Evolutionary conservation across 1,139 yeast species (phyloP).

Genomic region (Scheffersomyces quercinus): DNA sequence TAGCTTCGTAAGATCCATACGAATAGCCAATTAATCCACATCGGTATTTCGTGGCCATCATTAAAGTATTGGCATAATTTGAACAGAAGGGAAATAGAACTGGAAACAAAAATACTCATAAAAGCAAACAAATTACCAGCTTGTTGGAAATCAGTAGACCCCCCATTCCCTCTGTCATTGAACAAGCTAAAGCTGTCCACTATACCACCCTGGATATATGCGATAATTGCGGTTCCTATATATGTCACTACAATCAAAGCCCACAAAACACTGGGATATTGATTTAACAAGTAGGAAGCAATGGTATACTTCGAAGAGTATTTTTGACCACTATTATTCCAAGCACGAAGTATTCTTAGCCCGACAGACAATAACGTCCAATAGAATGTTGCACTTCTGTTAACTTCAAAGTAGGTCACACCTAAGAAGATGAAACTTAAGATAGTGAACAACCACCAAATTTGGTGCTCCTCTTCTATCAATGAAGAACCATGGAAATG

Average conservation of each 20-base stretch:
- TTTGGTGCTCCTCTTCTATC: slow-evolving; percentile 95
- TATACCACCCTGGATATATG: slow-evolving; percentile 32
- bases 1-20: slow-evolving; percentile 30
- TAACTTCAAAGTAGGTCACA: slow-evolving; percentile 5
- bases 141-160: slow-evolving; percentile 15
- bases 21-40: slow-evolving; percentile 29
- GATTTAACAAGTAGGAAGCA: slow-evolving; percentile 44
- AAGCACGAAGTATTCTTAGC: slow-evolving; percentile 69
- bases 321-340: slow-evolving; percentile 93
- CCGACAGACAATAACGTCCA: slow-evolving; percentile 32
- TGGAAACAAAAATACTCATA: slow-evolving; percentile 38
- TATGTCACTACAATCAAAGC: slow-evolving; percentile 44
- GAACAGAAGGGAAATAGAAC: slow-evolving; percentile 50
- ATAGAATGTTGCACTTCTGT: not conserved
- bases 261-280: slow-evolving; percentile 48
- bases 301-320: slow-evolving; percentile 46
- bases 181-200: slow-evolving; percentile 12
- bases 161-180: slow-evolving; percentile 4
- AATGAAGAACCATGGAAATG: slow-evolving; percentile 86
- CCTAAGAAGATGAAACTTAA: slow-evolving; percentile 18
- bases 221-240: slow-evolving; percentile 18
- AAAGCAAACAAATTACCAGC: slow-evolving; percentile 35
- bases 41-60: slow-evolving; percentile 55
- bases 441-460: slow-evolving; percentile 85
- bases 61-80: slow-evolving; percentile 57